These are phyloP conservation scores for Pythium phragmiticola DNA, from an alignment of 352 stramenopile species.

Conservation along the genomic window DNA sequence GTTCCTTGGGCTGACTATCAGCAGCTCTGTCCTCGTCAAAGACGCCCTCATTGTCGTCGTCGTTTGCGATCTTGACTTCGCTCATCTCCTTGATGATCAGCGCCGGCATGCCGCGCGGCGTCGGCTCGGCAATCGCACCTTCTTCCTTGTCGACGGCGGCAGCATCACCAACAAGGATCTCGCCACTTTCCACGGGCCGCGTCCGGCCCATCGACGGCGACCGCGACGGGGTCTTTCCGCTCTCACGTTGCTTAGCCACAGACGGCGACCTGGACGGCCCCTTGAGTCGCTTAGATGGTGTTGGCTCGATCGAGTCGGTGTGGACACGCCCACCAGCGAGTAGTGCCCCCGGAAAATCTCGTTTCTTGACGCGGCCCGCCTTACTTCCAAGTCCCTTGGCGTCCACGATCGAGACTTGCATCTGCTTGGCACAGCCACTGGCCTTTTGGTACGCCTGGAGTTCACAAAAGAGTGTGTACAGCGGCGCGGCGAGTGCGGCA, in stretches of 20 bases:
- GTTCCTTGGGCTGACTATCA: constrained; percentile 28
- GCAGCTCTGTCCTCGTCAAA: constrained; percentile 16
- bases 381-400: constrained; percentile 21
- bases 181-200: constrained; percentile 33
- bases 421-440: constrained; percentile 47
- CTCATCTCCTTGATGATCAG: constrained; percentile 32
- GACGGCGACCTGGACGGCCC: constrained; percentile 34
- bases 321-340: constrained; percentile 11
- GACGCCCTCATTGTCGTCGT: constrained; percentile 30
- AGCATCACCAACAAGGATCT: constrained; percentile 34
- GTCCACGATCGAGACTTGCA: constrained; percentile 57
- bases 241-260: constrained; percentile 4
- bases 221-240: constrained; percentile 38
- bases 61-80: constrained; percentile 33
- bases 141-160: neutral
- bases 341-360: constrained; percentile 36
- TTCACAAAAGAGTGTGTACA: constrained; percentile 76
- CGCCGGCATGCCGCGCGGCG: neutral
- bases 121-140: constrained; percentile 4
- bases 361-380: constrained; percentile 30
- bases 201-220: constrained; percentile 46
- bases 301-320: constrained; percentile 1
- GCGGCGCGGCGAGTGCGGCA: constrained; percentile 43
- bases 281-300: constrained; percentile 44
- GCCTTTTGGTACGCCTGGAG: constrained; percentile 65